Evolutionary conservation across 805 yeast genomes (phyloP).

Genomic region (Allodekkera sacchari): DNA sequence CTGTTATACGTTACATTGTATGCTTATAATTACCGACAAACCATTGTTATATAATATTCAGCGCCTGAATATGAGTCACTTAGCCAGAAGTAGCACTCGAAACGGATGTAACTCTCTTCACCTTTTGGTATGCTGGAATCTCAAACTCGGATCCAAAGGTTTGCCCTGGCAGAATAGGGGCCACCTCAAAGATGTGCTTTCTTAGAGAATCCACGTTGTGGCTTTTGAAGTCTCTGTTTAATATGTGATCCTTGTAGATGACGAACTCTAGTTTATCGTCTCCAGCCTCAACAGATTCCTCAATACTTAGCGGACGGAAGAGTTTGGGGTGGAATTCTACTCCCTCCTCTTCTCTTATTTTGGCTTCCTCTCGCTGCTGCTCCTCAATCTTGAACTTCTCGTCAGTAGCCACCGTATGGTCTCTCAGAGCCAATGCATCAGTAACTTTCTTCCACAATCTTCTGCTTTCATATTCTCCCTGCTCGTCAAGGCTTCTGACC

Average conservation of each 20-base stretch:
- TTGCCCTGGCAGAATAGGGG: constrained; percentile 84
- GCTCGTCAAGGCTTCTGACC: constrained; percentile 73
- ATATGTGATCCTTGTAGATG: constrained; percentile 41
- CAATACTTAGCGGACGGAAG: constrained; percentile 43
- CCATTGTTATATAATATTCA: too few relatives aligned
- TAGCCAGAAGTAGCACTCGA: not conserved
- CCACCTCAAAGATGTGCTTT: constrained; percentile 50
- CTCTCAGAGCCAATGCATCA: constrained; percentile 67
- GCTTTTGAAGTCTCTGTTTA: constrained; percentile 39
- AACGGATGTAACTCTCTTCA: constrained; percentile 10
- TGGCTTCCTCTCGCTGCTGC: constrained; percentile 69
- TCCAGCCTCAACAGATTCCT: constrained; percentile 20
- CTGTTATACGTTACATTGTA: too few relatives aligned
- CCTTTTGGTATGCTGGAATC: constrained; percentile 59
- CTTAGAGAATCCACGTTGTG: constrained; percentile 41
- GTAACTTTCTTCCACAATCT: constrained; percentile 77
- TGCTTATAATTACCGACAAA: too few relatives aligned
- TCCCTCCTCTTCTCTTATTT: constrained; percentile 68
- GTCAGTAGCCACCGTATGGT: constrained; percentile 79
- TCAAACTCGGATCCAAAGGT: constrained; percentile 53
- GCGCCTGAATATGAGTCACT: too few relatives aligned
- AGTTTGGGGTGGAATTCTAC: constrained; percentile 74
- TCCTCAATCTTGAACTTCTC: constrained; percentile 86
- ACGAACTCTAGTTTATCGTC: constrained; percentile 51
- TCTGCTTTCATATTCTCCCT: constrained; percentile 74